Base-by-base conservation (phyloP, 2,329 filamentous ascomycete species). In the Phyllachora maydis region DNA sequence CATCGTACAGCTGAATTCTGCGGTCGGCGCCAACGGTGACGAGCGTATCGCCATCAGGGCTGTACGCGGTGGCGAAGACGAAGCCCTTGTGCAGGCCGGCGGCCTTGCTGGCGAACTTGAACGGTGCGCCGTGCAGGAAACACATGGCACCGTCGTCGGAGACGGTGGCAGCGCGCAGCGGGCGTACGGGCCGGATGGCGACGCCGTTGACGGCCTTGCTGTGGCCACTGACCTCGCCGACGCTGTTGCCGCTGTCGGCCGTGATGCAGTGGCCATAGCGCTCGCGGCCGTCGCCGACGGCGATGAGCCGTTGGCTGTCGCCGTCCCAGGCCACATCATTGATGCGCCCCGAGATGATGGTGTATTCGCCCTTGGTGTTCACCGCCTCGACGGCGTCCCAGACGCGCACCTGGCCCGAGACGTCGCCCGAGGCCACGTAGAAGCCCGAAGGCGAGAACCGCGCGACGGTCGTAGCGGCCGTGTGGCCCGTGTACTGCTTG, bases 301-400 rank as follows among this genome's bases (percentile, higher is more conserved):
- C 88, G 39, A 95, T 93, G 41, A 98, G 74, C 23, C 88, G 74
- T 54, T 93, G 83, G 30, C 78, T 91, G 49, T 98, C 88, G 27
- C 83, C 85, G 40, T 95, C 88, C 83, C 88, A 98, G 2, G 82
- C 85, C 34, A 98, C 68, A 45, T 98, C 88, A 44, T 92, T 91
- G 51, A 98, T 85, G 25, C 79, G 74, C 8, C 88, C 88, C 16
- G 78, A 82, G 40, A 95, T 83, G 49, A 95, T 93, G 41, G 70
- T 65, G 50, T 92, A 95, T 49, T 95, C 85, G 35, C 83, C 79
- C 49, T 90, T 91, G 21, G 81, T 92, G 39, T 73, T 78, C 26
- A 61, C 59, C 21, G 82, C 82, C 35, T 81, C 78, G 26, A 85
- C 73, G 8, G 77, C 70, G 46, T 95, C 85, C 88, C 88, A 98